Base-by-base conservation (phyloP, 2,329 filamentous ascomycete species). In the Alternaria brassicicola region DNA sequence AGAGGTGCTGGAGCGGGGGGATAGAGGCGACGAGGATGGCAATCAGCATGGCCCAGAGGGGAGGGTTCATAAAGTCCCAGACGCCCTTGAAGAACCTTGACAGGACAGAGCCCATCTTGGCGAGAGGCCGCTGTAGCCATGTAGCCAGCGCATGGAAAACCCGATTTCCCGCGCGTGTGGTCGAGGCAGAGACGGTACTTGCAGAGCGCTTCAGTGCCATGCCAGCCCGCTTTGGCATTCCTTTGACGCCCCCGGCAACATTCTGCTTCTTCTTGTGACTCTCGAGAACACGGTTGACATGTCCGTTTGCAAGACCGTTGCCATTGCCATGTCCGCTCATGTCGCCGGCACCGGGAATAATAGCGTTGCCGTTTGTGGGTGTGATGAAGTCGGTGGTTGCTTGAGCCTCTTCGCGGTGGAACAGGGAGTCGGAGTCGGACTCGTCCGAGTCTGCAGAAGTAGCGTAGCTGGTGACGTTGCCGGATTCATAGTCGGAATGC, bases 51-150 rank as follows among this genome's bases (percentile, higher is more conserved):
- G 95, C 93, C 93, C 93, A 98, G 25, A 99, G 87, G 1, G 95
- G 95, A 39, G 95, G 94, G 78, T 98, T 98, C 94, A 99, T 98
- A 77, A 97, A 97, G 46, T 91, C 90, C 90, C 91, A 95, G 12
- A 93, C 75, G 51, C 93, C 93, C 47, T 79, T 79, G 66, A 86
- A 78, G 67, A 91, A 89, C 62, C 76, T 85, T 76, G 67, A 68
- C 28, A 80, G 52, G 39, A 76, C 78, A 30, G 71, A 76, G 42
- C 76, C 79, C 17, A 80, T 62, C 23, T 75, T 79, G 9, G 80
- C 76, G 4, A 88, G 69, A 6, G 73, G 65, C 49, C 78, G 83
- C 67, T 89, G 87, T 0, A 86, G 59, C 17, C 81, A 78, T 4
- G 68, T 63, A 4, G 88, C 88, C 9, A 90, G 79, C 25, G 74